These are phyloP conservation scores for Neoboletus magnificus DNA, from an alignment of 768 basidiomycete species.

Conservation along the genomic window DNA sequence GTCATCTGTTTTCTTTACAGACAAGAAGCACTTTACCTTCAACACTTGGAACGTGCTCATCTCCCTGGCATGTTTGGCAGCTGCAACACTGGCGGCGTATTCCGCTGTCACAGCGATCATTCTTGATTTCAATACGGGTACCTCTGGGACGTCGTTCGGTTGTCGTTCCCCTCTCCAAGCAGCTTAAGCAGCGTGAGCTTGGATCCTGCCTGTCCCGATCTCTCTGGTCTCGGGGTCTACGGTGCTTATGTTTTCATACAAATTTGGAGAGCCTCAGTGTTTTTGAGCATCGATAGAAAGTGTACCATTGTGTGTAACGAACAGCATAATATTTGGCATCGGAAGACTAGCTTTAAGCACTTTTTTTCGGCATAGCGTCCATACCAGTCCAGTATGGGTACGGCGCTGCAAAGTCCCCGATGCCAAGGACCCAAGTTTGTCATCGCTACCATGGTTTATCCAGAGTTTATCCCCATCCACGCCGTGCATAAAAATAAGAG, in stretches of 20 bases:
- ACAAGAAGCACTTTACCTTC: slow-evolving; percentile 36
- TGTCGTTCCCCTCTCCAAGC: slow-evolving; percentile 41
- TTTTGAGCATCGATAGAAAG: not conserved
- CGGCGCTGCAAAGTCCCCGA: not conserved
- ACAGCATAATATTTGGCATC: not conserved
- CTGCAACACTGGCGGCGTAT: slow-evolving; percentile 46
- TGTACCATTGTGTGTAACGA: not conserved
- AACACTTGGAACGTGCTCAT: slow-evolving; percentile 52
- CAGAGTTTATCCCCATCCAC: not conserved
- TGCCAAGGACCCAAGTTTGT: not conserved
- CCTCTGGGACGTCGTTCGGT: slow-evolving; percentile 51
- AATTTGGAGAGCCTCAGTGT: not conserved
- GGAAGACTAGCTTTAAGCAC: not conserved
- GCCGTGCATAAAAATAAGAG: too few species aligned
- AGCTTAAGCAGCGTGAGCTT: not conserved
- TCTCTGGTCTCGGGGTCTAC: not conserved
- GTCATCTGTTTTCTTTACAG: not conserved
- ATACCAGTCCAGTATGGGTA: too few species aligned
- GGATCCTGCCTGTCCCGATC: not conserved
- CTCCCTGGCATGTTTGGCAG: slow-evolving; percentile 44
- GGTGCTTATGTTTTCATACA: not conserved
- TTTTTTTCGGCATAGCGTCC: too few species aligned
- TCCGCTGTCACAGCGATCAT: slow-evolving; percentile 47
- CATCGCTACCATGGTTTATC: not conserved
- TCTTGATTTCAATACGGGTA: slow-evolving; percentile 35